phyloP scores from a whole-genome alignment of 176 grass and related monocot species.

The Triticum monococcum region DNA sequence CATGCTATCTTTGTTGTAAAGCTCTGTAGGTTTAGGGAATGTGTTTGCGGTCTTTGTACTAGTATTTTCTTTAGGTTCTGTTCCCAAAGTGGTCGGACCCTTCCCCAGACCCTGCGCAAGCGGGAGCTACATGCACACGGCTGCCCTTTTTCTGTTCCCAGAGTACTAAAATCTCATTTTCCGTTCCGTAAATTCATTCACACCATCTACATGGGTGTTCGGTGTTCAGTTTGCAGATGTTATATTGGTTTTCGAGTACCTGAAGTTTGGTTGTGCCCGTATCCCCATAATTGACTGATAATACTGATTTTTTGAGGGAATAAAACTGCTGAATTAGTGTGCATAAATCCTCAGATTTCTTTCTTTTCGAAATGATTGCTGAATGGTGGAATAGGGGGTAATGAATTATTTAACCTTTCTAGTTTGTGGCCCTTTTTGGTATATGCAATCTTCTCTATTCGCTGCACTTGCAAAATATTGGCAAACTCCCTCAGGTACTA shows the following conservation, averaged over 20 bases:
- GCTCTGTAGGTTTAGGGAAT: too few species aligned
- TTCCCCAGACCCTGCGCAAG: too few species aligned
- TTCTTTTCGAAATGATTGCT: background rate
- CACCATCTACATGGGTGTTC: background rate
- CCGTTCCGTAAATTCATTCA: background rate
- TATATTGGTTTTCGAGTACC: background rate
- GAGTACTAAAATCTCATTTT: too few species aligned
- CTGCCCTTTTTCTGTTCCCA: too few species aligned
- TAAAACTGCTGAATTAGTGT: background rate
- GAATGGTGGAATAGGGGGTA: background rate
- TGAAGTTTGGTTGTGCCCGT: background rate
- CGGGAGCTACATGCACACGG: too few species aligned
- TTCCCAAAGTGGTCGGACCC: too few species aligned
- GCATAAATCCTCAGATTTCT: background rate
- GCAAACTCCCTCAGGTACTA: too few species aligned
- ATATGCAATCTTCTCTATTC: background rate
- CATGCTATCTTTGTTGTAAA: too few species aligned
- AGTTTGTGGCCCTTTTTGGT: too few species aligned
- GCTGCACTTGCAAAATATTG: background rate
- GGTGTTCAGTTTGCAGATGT: background rate
- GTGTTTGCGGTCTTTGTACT: too few species aligned
- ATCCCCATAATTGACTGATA: background rate
- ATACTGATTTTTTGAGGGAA: background rate
- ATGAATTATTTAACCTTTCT: too few species aligned
- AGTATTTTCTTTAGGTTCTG: too few species aligned